Base-by-base conservation (phyloP, 164 flowering plant genomes). In the Vitis rupestris region DNA sequence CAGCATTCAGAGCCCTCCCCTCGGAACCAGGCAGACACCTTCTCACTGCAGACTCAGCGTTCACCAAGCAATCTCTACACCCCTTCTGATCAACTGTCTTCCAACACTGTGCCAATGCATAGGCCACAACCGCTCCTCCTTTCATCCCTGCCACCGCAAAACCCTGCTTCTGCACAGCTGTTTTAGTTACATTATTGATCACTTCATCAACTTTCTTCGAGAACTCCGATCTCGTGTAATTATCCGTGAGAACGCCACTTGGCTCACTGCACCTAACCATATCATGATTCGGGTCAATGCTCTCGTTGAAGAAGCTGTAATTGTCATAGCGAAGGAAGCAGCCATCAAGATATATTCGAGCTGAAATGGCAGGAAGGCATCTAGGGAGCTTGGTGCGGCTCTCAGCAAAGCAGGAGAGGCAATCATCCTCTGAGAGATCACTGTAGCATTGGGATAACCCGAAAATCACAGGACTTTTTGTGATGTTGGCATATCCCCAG, bases 91-190 rank as follows among this genome's bases (percentile, higher is more conserved):
- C 49, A 14, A 76, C 8, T 4, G 74, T 72, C 50, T 57, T 55
- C 88, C 81, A 84, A 65, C 88, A 84, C 74, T 77, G 80, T 0
- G 80, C 85, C 51, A 80, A 14, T 0, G 79, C 81, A 44, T 77
- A 75, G 5, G 80, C 70, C 8, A 63, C 10, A 8, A 27, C 55
- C 19, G n/a, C 72, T 2, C 68, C 72, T 10, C 67, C 66, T 17
- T 59, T 51, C 61, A n/a, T 65, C 50, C 62, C 74, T 11, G 72
- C 61, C n/a, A 66, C 79, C 0, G 67, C 88, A 49, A 75, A 86
- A 11, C 90, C 85, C 0, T 56, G 50, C 15, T 68, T 69, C 9
- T 6, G 1, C 47, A 59, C 67, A 2, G 89, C 85, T 8, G 7
- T 61, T 4, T 10, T 10, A 0, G 74, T 73, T 37, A 79, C 82